Evolutionary conservation across 345 rosid species (phyloP), one percentile per base, ranked within the genome.

Genomic region (Schrenkiella parvula): DNA sequence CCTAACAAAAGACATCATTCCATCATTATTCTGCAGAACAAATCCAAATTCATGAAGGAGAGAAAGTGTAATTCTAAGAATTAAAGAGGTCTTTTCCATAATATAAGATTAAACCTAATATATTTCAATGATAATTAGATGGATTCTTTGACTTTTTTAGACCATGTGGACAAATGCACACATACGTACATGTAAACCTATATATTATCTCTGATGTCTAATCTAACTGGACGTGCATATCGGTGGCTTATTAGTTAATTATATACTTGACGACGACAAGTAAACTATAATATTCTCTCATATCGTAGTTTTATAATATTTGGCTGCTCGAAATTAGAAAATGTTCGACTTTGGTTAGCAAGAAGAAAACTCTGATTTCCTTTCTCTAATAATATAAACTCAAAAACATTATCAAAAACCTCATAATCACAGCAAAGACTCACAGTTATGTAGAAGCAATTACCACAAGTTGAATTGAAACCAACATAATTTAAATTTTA

Each of bases 101-200:
- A n/a, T 50, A 8, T 8, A 67, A 53, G 26, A 53, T 25, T 17
- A 52, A 53, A 38, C 22, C 47, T 8, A 50, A 55, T 43, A 41
- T n/a, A 14, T 43, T 41, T 69, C 56, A 44, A 70, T 48, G 51
- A 39, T 41, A 41, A 29, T 28, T 39, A 52, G 28, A 44, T 72
- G 76, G 44, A 29, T 61, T 14, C 35, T 53, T 53, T 63, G 76
- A 64, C 76, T 53, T 72, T 22, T 69, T 72, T 28, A 63, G 63
- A 62, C 76, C 76, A 72, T 42, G 59, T 71, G 68, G 51, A 72
- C 26, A 25, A 34, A 62, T 38, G 47, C 41, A 51, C 53, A 23
- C 26, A 60, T 17, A 38, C 22, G 17, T 25, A 34, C 66, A 57
- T 4, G 6, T 6, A 26, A 29, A 31, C 8, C 10, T 71, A 13